These are phyloP conservation scores for Priceomyces melissophilus DNA, from an alignment of 805 yeast species.

Conservation along the genomic window DNA sequence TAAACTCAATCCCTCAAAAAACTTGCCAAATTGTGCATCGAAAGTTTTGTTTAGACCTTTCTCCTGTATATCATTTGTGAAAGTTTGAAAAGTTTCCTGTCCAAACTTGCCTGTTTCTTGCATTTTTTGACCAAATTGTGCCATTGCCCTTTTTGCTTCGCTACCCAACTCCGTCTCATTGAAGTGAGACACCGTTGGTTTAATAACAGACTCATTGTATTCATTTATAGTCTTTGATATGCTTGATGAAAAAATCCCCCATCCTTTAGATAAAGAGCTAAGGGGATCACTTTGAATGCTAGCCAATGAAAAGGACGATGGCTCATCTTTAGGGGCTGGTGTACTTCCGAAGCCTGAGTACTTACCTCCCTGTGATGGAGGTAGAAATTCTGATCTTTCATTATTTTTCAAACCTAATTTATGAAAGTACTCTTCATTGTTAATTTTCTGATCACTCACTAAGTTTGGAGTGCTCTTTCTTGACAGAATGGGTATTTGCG, in stretches of 20 bases:
- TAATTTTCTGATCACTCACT: slow-evolving; percentile 41
- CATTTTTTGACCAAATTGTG: slow-evolving; percentile 92
- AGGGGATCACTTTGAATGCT: slow-evolving; percentile 79
- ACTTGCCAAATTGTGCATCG: slow-evolving; percentile 45
- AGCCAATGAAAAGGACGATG: slow-evolving; percentile 60
- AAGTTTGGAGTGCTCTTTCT: slow-evolving; percentile 41
- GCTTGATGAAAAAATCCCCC: slow-evolving; percentile 89
- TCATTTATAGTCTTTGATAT: slow-evolving; percentile 80
- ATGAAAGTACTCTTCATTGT: slow-evolving; percentile 81
- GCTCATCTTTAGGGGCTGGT: slow-evolving; percentile 49
- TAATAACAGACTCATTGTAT: slow-evolving; percentile 83
- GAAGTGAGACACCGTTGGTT: slow-evolving; percentile 83
- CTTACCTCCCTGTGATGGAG: slow-evolving; percentile 93
- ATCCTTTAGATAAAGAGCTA: slow-evolving; percentile 88
- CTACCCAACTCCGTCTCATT: slow-evolving; percentile 70
- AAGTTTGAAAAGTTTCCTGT: slow-evolving; percentile 58
- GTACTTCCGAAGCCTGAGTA: slow-evolving; percentile 89
- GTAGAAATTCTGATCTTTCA: slow-evolving; percentile 68
- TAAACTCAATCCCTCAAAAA: slow-evolving; percentile 54
- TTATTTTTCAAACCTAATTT: slow-evolving; percentile 71
- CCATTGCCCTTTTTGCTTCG: slow-evolving; percentile 90
- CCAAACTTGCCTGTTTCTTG: slow-evolving; percentile 83
- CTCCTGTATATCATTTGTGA: slow-evolving; percentile 45
- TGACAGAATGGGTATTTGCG: slow-evolving; percentile 31
- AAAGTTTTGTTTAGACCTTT: slow-evolving; percentile 42